phyloP scores from a whole-genome alignment of 768 basidiomycete genomes.

The Boletellus ananas region DNA sequence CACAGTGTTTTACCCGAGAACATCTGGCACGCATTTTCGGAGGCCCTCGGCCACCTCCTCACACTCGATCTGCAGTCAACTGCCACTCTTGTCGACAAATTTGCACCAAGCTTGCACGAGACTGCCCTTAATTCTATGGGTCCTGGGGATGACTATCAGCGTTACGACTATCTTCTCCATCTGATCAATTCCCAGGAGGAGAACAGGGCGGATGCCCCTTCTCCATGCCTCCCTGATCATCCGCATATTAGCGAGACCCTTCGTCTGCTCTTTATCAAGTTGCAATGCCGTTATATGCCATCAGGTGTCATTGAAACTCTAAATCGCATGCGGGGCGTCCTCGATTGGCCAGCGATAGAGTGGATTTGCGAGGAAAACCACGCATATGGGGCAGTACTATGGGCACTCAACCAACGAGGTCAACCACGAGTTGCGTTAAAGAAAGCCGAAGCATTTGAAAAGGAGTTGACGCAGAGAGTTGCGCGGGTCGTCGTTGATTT shows the following conservation, averaged over 20 bases:
- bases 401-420: constrained; percentile 68
- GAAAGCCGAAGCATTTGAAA: constrained; percentile 60
- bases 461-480: constrained; percentile 44
- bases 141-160: constrained; percentile 44
- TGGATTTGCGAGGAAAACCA: constrained; percentile 62
- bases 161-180: constrained; percentile 73
- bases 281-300: constrained; percentile 74
- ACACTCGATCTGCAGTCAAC: constrained; percentile 58
- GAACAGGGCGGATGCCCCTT: constrained; percentile 36
- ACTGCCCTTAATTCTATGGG: constrained; percentile 53
- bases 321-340: constrained; percentile 42
- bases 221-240: constrained; percentile 33
- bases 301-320: constrained; percentile 59
- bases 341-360: constrained; percentile 56
- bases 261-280: constrained; percentile 59
- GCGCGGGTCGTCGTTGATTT: constrained; percentile 34
- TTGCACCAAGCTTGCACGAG: constrained; percentile 63
- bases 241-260: constrained; percentile 46
- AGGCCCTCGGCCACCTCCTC: constrained; percentile 64
- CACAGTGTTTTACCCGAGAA: constrained; percentile 53
- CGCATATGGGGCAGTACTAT: constrained; percentile 76
- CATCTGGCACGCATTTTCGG: constrained; percentile 48
- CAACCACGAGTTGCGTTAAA: constrained; percentile 60
- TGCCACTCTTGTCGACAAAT: constrained; percentile 67
- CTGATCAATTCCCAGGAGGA: constrained; percentile 53